Base-by-base conservation (phyloP, 257 asterid species). In the Pogostemon cablin region DNA sequence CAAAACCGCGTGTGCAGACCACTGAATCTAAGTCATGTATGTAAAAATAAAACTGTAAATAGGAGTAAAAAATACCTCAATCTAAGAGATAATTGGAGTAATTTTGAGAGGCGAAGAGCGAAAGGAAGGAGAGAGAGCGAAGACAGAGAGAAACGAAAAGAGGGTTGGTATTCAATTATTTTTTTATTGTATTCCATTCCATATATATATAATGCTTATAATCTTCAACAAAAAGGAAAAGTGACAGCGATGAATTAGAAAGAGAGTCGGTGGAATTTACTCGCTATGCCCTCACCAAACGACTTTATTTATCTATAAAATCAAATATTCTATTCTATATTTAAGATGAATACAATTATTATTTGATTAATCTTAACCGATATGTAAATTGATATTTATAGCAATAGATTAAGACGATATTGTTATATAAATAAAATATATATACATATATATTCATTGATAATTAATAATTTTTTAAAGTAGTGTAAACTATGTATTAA, bases 51-150 rank as follows among this genome's bases (percentile, higher is more conserved):
- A 75, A 52, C 69, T n/a, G 75, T 68, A 49, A 34, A 72, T 15
- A 46, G 39, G 65, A 42, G 67, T 50, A 52, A 65, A 78, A 10
- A 35, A 69, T 78, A 78, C 83, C 81, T 78, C 60, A 75, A 68
- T 56, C 68, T n/a, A 42, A 59, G 66, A 78, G 78, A 72, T 73
- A 64, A 76, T 38, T 69, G 50, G 68, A 73, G 65, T 74, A 64
- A 73, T 60, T 25, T 76, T 68, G 77, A 69, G 79, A 69, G 79
- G 81, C 60, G 72, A 69, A 39, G 46, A 39, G 72, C 41, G 59
- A 67, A 12, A 41, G 15, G 43, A 12, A 53, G 60, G 63, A 40
- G 41, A 44, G 7, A 3, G 15, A 50, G 48, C 49, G 49, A 15
- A 61, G 67, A 60, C 15, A 57, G 62, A 73, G 68, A 4, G 68